Conservation (phyloP, 2,329 filamentous ascomycete genomes). For the Fragosphaeria purpurea region DNA sequence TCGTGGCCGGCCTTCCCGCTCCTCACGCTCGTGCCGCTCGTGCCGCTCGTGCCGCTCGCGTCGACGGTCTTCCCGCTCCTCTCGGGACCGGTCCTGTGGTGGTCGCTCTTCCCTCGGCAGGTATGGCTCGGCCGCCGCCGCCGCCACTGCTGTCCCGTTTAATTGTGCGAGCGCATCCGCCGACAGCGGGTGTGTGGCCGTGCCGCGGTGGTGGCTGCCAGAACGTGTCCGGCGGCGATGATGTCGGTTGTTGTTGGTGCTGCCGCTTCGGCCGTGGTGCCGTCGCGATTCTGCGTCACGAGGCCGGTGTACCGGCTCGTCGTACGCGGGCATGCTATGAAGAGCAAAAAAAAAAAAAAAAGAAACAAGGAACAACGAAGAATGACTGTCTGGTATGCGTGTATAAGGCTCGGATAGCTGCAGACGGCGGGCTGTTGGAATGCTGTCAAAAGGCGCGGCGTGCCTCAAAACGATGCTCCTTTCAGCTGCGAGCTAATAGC, state of each 20-base stretch:
- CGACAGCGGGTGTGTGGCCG: constrained; percentile 15
- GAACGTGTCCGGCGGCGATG: constrained; percentile 9
- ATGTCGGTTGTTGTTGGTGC: constrained; percentile 11
- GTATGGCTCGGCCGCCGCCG: no score
- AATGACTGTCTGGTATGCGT: no score
- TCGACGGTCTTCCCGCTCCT: constrained; percentile 22
- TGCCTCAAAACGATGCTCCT: no score
- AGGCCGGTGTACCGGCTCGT: constrained; percentile 1
- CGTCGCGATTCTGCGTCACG: constrained; percentile 7
- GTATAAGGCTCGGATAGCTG: no score
- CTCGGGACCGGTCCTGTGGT: constrained; percentile 20
- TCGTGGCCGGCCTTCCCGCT: background rate
- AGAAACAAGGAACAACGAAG: no score
- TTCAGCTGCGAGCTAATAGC: no score
- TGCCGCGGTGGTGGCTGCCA: constrained; percentile 7
- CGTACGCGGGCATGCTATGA: background rate
- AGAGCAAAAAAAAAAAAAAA: no score
- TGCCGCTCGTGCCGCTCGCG: background rate
- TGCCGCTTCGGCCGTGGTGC: constrained; percentile 2
- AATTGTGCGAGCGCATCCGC: constrained; percentile 18
- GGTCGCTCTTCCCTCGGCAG: background rate
- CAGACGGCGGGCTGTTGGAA: no score
- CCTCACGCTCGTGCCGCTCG: background rate
- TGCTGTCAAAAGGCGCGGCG: no score
- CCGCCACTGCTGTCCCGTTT: constrained; percentile 9